A percentile compares a stretch with the other conserved stretches of the same genome.
Evolutionary conservation across 208 protist species (phyloP).

Genomic region (Trypanosoma caninum): DNA sequence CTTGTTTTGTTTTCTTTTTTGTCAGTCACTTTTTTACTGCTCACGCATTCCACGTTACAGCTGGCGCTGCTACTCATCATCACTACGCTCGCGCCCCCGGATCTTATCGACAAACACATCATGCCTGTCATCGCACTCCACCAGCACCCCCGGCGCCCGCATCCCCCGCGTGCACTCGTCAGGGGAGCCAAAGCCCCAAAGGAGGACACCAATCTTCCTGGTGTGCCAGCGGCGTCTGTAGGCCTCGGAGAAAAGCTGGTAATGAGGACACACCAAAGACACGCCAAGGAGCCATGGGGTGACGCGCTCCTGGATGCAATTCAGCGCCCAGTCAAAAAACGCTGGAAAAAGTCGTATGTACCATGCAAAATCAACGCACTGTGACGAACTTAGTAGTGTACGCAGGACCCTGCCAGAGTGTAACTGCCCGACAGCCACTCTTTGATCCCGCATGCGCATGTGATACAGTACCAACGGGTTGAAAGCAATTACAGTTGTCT

Average conservation of each 20-base stretch:
- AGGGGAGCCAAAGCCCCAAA: slow-evolving; percentile 71
- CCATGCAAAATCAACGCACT: slow-evolving; percentile 29
- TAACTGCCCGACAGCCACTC: slow-evolving; percentile 73
- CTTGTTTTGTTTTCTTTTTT: background rate
- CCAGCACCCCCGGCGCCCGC: slow-evolving; percentile 58
- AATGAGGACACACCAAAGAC: slow-evolving; percentile 74
- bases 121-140: slow-evolving; percentile 72
- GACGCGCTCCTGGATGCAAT: slow-evolving; percentile 48
- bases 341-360: slow-evolving; percentile 45
- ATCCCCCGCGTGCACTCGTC: slow-evolving; percentile 65
- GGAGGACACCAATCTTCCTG: slow-evolving; percentile 60
- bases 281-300: slow-evolving; percentile 73
- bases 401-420: slow-evolving; percentile 48
- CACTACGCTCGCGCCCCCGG: slow-evolving; percentile 41
- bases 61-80: slow-evolving; percentile 32
- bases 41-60: slow-evolving; percentile 19
- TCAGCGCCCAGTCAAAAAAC: slow-evolving; percentile 41
- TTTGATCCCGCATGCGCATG: slow-evolving; percentile 53
- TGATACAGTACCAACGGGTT: slow-evolving; percentile 67
- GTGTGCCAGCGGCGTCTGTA: slow-evolving; percentile 69
- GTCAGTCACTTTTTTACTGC: background rate
- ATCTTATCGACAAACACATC: slow-evolving; percentile 76
- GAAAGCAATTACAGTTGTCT: slow-evolving; percentile 86
- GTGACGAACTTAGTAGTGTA: slow-evolving; percentile 23
- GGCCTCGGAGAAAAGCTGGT: slow-evolving; percentile 47